phyloP scores from a whole-genome alignment of 768 basidiomycete genomes.

The Rossbeevera mucosa region DNA sequence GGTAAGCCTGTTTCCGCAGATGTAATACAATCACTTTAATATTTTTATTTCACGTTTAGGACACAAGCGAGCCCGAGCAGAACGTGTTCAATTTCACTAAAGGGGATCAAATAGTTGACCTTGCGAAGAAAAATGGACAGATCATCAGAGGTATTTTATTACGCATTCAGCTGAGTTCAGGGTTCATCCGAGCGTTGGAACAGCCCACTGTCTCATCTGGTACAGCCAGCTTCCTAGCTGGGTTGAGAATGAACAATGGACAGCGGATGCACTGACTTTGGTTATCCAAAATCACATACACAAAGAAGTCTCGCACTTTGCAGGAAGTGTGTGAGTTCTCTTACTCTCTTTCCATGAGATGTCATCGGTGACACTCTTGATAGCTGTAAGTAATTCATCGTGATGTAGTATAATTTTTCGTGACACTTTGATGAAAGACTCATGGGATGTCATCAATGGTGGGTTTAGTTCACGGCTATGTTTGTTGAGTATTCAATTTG shows the following conservation, averaged over 20 bases:
- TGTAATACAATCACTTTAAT: background rate
- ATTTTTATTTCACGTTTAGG: background rate
- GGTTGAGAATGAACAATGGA: constrained; percentile 16
- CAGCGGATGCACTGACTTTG: constrained; percentile 12
- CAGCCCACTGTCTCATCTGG: constrained; percentile 21
- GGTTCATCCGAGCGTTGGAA: background rate
- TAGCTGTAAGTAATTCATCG: constrained; percentile 11
- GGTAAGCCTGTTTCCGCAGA: constrained; percentile 8
- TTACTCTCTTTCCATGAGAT: background rate
- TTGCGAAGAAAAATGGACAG: constrained; percentile 18
- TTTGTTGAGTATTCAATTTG: background rate
- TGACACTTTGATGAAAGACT: constrained; percentile 7
- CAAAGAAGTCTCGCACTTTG: constrained; percentile 14
- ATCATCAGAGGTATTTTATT: constrained; percentile 12
- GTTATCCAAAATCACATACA: constrained; percentile 14
- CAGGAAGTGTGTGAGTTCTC: constrained; percentile 9
- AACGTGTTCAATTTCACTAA: constrained; percentile 21
- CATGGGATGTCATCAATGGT: constrained; percentile 23
- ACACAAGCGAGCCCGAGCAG: constrained; percentile 20
- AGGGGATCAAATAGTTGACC: constrained; percentile 17
- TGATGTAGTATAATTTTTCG: background rate
- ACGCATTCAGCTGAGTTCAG: background rate
- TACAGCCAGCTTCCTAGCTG: constrained; percentile 12
- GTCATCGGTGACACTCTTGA: background rate
- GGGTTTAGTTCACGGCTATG: background rate